Conservation (phyloP, 1,139 yeast species). For the Candida neerlandica region DNA sequence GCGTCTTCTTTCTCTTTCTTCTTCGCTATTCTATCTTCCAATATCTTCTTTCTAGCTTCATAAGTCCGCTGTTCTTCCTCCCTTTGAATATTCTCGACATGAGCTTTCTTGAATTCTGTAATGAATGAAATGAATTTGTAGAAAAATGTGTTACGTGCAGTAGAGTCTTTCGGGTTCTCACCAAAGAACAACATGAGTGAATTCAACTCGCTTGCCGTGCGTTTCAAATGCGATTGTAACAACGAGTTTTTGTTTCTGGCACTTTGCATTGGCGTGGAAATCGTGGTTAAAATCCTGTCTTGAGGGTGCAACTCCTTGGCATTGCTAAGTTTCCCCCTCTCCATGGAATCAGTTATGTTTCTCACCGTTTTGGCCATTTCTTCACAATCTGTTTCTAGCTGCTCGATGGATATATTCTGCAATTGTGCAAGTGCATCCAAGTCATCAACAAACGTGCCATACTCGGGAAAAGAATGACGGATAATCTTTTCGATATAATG, state of each 20-base stretch:
- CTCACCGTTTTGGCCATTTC: conserved; percentile 59
- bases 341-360: conserved; percentile 57
- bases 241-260: conserved; percentile 65
- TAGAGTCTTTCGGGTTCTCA: conserved; percentile 66
- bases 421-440: conserved; percentile 61
- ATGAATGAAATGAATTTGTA: conserved; percentile 41
- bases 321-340: conserved; percentile 76
- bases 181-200: conserved; percentile 80
- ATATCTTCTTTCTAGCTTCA: conserved; percentile 38
- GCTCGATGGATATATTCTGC: conserved; percentile 76
- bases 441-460: conserved; percentile 77
- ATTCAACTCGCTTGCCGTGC: conserved; percentile 56
- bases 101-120: conserved; percentile 46
- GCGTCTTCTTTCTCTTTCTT: conserved; percentile 15
- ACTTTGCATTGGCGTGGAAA: conserved; percentile 53
- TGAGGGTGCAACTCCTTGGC: conserved; percentile 70
- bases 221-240: conserved; percentile 57
- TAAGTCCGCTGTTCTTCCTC: conserved; percentile 49
- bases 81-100: conserved; percentile 48
- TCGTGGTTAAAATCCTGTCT: conserved; percentile 59
- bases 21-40: conserved; percentile 29
- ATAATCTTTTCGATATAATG: conserved; percentile 86
- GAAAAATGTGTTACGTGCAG: conserved; percentile 42
- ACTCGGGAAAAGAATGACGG: conserved; percentile 75
- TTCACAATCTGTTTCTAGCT: conserved; percentile 67